phyloP scores from a whole-genome alignment of 2,329 filamentous ascomycete species.

The Ustulina deusta region DNA sequence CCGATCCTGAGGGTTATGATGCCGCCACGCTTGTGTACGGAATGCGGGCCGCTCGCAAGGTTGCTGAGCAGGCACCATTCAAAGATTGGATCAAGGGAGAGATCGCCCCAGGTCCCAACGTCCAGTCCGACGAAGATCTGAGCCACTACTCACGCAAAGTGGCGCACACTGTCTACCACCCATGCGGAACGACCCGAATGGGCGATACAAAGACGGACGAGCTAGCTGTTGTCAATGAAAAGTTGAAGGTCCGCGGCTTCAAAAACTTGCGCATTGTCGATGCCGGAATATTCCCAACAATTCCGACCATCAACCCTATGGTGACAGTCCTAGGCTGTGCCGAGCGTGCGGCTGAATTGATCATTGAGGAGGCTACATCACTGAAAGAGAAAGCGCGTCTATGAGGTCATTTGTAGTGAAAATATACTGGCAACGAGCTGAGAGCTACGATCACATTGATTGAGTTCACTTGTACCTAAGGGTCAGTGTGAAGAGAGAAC shows the following conservation, averaged over 20 bases:
- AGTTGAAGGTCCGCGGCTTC: constrained; percentile 78
- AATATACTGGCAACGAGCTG: constrained; percentile 2
- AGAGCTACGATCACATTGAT: background rate
- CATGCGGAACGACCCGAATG: constrained; percentile 92
- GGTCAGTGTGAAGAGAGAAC: background rate
- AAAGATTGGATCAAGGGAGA: constrained; percentile 85
- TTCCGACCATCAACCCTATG: constrained; percentile 91
- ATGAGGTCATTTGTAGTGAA: constrained; percentile 36
- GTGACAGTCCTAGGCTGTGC: constrained; percentile 86
- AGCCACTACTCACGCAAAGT: constrained; percentile 83
- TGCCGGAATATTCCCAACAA: constrained; percentile 88
- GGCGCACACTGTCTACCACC: constrained; percentile 92
- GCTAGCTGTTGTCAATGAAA: constrained; percentile 82
- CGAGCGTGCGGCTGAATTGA: constrained; percentile 86
- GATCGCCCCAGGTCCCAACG: constrained; percentile 78
- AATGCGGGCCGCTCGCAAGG: constrained; percentile 79
- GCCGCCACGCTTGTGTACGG: constrained; percentile 83
- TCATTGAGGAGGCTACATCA: constrained; percentile 75
- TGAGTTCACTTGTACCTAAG: background rate
- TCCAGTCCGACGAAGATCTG: constrained; percentile 83
- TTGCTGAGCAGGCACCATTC: constrained; percentile 81
- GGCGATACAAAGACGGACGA: constrained; percentile 76
- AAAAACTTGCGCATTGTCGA: constrained; percentile 83
- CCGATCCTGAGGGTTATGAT: constrained; percentile 86
- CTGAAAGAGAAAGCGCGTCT: constrained; percentile 50